These are phyloP conservation scores for Nannochloropsis oceanica DNA, from an alignment of 108 stramenopile genomes.

Conservation along the genomic window DNA sequence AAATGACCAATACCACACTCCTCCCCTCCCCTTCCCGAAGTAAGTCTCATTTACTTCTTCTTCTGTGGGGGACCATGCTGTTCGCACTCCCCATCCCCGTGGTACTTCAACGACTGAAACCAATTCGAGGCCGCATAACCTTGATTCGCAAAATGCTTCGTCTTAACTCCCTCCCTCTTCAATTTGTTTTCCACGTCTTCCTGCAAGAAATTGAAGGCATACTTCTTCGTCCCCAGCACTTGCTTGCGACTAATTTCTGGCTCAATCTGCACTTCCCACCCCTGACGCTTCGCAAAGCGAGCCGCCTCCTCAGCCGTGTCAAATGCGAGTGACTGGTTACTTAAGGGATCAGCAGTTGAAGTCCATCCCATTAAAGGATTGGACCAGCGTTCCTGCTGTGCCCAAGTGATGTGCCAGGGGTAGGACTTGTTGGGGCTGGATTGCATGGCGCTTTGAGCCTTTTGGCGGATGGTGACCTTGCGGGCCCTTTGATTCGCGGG, in stretches of 20 bases:
- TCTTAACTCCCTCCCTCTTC: conserved; percentile 6
- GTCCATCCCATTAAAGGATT: conserved; percentile 97
- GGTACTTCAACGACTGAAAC: conserved; percentile 14
- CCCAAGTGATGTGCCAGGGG: conserved; percentile 17
- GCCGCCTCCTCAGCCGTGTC: conserved; percentile 68
- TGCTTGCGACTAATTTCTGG: not conserved
- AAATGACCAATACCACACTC: no score
- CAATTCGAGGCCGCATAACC: conserved; percentile 3
- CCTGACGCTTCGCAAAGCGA: conserved; percentile 72
- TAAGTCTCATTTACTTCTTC: not conserved
- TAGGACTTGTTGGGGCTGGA: not conserved
- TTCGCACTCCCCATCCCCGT: conserved; percentile 6
- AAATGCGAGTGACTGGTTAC: conserved; percentile 51
- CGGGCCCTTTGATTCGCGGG: conserved; percentile 6
- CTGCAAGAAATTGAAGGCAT: conserved; percentile 26
- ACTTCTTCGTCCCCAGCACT: conserved; percentile 4
- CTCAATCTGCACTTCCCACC: conserved; percentile 55
- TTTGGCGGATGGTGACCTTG: conserved; percentile 19
- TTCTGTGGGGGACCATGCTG: conserved; percentile 7
- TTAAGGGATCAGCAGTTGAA: conserved; percentile 70
- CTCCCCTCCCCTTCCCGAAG: no score
- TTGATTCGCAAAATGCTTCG: not conserved
- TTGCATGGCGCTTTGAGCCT: conserved; percentile 5
- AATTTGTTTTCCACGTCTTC: conserved; percentile 7
- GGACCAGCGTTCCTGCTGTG: conserved; percentile 32